Base-by-base conservation (phyloP, 352 stramenopile genomes). In the Elongisporangium prolatum region DNA sequence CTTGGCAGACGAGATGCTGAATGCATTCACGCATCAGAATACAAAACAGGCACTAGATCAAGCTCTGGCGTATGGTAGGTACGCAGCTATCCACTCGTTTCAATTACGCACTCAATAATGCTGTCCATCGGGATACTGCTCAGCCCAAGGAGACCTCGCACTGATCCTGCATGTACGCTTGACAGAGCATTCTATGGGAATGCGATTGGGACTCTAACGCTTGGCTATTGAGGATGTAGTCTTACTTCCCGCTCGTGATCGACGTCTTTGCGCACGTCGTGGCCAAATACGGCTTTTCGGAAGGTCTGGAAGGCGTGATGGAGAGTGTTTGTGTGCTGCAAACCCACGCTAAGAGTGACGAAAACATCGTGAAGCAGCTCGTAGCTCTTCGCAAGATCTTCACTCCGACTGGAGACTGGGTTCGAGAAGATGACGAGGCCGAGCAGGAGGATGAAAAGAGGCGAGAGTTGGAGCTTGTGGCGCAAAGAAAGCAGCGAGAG, bases 391-490 rank as follows among this genome's bases (percentile, higher is more conserved):
- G 77, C 8, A 71, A 68, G 17, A 20, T 76, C 3, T 56, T 90
- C 21, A 82, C 77, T 0, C 80, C 80, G 0, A 87, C 77, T 0
- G 80, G 59, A 4, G 58, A 59, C 17, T 90, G 80, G 80, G 77
- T 86, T 52, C 55, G 64, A 21, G 72, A 83, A 57, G 80, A 90
- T 34, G 65, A 58, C 2, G 66, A 79, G 10, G 74, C 72, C 4
- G 75, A 86, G 4, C 69, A 67, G 18, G 64, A 75, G 1, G 75
- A 87, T 10, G 56, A 70, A 8, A 59, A 59, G 5, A 64, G 65
- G 21, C 60, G 58, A 47, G 57, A 74, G 24, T 49, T 67, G 10
- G 75, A 86, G 4, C 50, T 71, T 1, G 62, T 69, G 34, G 54
- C 44, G 8, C 37, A 63, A 6, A 63, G 53, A 0, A 52, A 65